Base-by-base conservation (phyloP, 192 early-diverging fungal species). In the Glomus cerebriforme region DNA sequence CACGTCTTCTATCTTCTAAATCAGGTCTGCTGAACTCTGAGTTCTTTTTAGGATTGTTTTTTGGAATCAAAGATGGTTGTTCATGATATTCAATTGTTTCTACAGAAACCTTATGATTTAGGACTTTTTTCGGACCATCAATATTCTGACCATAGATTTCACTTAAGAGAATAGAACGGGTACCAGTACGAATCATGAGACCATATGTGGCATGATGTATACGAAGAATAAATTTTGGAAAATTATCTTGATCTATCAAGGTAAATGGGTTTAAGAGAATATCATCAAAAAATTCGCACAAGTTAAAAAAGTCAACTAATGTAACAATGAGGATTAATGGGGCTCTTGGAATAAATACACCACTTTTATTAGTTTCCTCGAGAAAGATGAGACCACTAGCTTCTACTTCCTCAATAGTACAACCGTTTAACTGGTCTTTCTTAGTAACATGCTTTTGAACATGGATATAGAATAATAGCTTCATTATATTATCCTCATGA, bases 151-250 rank as follows among this genome's bases (percentile, higher is more conserved):
- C 15, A 26, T 66, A 31, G 9, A 66, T 31, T 34, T 31, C 65
- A 1, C 22, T 32, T 34, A 66, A 66, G 4, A 31, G 39, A 29
- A 66, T 29, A 29, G 65, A 60, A 31, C 31, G 59, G 10, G 34
- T 66, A 34, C 29, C 31, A 66, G 13, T 32, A 66, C 31, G 10
- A 66, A 66, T 34, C 34, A 35, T 35, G 34, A 66, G 65, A 35
- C 4, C 10, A 66, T 66, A 66, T 22, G 65, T 66, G 1, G 34
- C 34, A 35, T 66, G 34, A 66, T 66, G 65, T 35, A 2, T 29
- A n/a, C 65, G 32, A 34, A 66, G 65, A 19, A 66, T 66, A 66
- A 66, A 66, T 2, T 66, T 8, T 66, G 65, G 65, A 66, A 66
- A 66, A 34, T 29, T 66, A 29, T 66, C 65, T 66, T 66, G 31